A percentile compares a stretch with the other conserved stretches of the same genome.
phyloP scores from a whole-genome alignment of 305 asterid species.

The Fraxinus paxiana region DNA sequence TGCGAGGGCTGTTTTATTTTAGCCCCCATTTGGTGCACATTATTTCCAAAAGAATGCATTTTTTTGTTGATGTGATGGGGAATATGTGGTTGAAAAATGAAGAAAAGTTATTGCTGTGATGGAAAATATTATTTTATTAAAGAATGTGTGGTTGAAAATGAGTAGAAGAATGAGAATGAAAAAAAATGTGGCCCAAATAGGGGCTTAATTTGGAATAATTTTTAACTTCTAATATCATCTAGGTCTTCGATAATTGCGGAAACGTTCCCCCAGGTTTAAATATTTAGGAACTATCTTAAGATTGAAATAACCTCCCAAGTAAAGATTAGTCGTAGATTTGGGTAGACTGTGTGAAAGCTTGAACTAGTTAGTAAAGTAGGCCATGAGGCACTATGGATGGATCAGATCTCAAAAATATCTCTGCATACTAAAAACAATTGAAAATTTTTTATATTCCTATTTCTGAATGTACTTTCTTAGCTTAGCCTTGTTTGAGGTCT shows the following conservation, averaged over 20 bases:
- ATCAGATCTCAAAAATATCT: neutral
- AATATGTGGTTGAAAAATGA: too few species aligned
- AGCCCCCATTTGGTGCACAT: too few species aligned
- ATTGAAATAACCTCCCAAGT: neutral
- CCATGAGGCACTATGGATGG: neutral
- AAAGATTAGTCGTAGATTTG: neutral
- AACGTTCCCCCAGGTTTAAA: neutral
- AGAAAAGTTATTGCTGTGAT: too few species aligned
- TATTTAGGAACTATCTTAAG: neutral
- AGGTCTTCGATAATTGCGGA: neutral
- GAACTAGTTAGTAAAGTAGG: neutral
- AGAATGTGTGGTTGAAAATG: too few species aligned
- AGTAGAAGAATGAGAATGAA: too few species aligned
- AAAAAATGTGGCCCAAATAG: too few species aligned
- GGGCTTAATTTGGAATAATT: neutral
- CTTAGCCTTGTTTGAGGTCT: neutral
- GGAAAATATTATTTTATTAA: too few species aligned
- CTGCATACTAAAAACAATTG: neutral
- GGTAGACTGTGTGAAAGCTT: neutral
- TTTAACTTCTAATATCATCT: neutral
- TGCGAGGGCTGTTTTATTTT: neutral
- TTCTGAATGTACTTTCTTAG: neutral
- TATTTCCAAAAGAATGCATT: too few species aligned
- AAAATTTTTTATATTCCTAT: neutral
- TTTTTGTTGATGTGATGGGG: too few species aligned